Evolutionary conservation across 2,329 filamentous ascomycete species (phyloP), one percentile per base, ranked within the genome.

Genomic region (Aspergillus sclerotialis): DNA sequence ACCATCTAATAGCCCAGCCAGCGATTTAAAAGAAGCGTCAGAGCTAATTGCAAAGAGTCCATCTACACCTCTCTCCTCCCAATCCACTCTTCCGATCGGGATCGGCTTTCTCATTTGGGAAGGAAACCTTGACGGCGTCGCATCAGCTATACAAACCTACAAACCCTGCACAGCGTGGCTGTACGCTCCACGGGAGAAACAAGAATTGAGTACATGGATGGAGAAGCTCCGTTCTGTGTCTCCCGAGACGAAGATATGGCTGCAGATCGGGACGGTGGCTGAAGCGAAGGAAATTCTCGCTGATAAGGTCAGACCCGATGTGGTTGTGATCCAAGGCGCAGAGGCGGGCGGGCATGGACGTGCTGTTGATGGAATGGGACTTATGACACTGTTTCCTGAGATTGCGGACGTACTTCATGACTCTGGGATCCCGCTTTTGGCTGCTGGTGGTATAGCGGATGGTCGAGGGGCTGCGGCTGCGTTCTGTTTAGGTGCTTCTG

Each of bases 331-430:
- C 2, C 73, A 76, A 46, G 73, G 73, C 2, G 53, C 58, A 3
- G 73, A 76, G 41, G 70, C 72, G 0, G 73, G 73, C 9, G 73
- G 73, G 0, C 73, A 76, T 39, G 70, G 71, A 1, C 58, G 70
- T 7, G 61, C 58, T 2, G 55, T 50, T 1, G 62, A 68, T 15
- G 70, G 68, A 0, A 49, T 71, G 10, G 55, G 73, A 23, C 53
- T 73, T 35, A n/a, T n/a, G n/a, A 58, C 68, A 0, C 50, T 76
- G 1, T 42, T 77, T 4, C 73, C 73, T 0, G 73, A 76, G 41
- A 58, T 70, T 2, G 48, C 49, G 4, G 70, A 75, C 44, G 57
- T 58, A 1, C 43, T 69, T 15, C 25, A 30, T 7, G 42, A 36
- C 4, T n/a, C 30, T 37, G 30, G 37, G 37, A 68, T 73, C 2